phyloP scores from a whole-genome alignment of 805 yeast genomes.

The Metschnikowia arizonensis region DNA sequence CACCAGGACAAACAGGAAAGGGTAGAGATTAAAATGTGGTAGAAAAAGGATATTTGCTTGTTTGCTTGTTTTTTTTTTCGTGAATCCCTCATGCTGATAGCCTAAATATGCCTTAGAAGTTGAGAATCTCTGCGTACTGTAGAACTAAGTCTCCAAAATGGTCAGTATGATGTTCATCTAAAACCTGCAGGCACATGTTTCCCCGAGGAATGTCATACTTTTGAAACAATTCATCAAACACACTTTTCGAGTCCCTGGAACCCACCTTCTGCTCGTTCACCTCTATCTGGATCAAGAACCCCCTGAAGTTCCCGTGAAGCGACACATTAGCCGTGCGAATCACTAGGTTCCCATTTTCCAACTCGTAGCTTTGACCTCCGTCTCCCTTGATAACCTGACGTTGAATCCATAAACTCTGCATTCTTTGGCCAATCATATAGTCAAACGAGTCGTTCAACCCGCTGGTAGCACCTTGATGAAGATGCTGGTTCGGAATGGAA shows the following conservation, averaged over 20 bases:
- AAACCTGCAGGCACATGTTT: conserved; percentile 28
- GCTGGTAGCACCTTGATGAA: conserved; percentile 50
- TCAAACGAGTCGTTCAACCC: conserved; percentile 59
- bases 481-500: conserved; percentile 33
- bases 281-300: conserved; percentile 61
- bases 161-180: conserved; percentile 27
- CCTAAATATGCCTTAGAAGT: conserved; percentile 22
- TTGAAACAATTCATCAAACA: conserved; percentile 25
- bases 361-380: conserved; percentile 62
- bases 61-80: too few species aligned
- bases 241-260: conserved; percentile 9
- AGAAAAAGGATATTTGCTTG: too few species aligned
- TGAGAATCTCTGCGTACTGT: conserved; percentile 40
- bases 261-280: conserved; percentile 18
- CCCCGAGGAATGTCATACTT: conserved; percentile 41
- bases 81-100: too few species aligned
- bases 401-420: conserved; percentile 66
- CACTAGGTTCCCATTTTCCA: conserved; percentile 49
- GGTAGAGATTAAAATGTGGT: too few species aligned
- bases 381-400: conserved; percentile 72
- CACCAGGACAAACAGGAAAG: too few species aligned
- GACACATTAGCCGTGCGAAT: conserved; percentile 68
- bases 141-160: conserved; percentile 38
- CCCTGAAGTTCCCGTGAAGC: conserved; percentile 70
- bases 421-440: conserved; percentile 47